Evolutionary conservation across 202 grass and related monocot species (phyloP).

Genomic region (Dendrocalamus latiflorus): DNA sequence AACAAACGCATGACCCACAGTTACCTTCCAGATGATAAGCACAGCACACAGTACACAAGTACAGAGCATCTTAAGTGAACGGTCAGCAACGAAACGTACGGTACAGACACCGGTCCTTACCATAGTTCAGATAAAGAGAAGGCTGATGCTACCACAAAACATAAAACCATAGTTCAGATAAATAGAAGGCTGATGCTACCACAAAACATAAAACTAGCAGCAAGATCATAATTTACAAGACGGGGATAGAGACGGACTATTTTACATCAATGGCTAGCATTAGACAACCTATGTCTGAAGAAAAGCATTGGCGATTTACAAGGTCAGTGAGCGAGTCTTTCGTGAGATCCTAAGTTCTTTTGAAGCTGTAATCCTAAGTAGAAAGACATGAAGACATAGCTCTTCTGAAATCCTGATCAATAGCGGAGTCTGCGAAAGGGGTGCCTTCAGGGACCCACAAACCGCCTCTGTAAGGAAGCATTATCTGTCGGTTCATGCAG

Average conservation of each 20-base stretch:
- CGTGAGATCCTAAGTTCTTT: neutral
- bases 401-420: slow-evolving; percentile 57
- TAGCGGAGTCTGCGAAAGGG: slow-evolving; percentile 28
- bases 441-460: slow-evolving; percentile 62
- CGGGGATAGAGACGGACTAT: neutral
- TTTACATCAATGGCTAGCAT: slow-evolving; percentile 33
- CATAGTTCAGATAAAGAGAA: neutral
- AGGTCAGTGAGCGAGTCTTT: slow-evolving; percentile 22
- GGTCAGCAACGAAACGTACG: no score
- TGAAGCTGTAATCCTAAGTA: slow-evolving; percentile 27
- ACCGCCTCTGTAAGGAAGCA: slow-evolving; percentile 45
- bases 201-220: slow-evolving; percentile 1
- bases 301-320: slow-evolving; percentile 16
- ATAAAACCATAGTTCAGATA: no score
- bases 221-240: slow-evolving; percentile 39
- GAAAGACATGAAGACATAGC: slow-evolving; percentile 67
- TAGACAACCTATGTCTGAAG: slow-evolving; percentile 5
- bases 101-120: neutral
- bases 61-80: neutral
- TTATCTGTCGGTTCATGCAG: slow-evolving; percentile 33
- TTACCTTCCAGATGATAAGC: neutral
- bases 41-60: neutral
- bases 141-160: no score
- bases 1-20: neutral
- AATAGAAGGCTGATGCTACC: neutral